Conservation (phyloP, 2,329 filamentous ascomycete species). For the Botryosphaeria dothidea region DNA sequence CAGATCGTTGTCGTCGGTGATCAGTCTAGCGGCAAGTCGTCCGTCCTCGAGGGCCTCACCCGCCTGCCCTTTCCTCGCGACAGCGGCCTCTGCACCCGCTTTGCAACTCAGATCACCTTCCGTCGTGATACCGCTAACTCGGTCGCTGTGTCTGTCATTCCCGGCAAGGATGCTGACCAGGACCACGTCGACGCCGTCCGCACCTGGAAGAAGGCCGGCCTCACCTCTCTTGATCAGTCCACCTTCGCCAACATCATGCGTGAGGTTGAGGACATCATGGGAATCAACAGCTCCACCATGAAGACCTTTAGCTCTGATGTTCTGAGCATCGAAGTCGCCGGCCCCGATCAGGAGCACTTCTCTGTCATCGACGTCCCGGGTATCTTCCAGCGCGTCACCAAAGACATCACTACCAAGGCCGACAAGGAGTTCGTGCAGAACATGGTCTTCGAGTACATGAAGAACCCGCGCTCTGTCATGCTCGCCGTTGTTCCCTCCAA, state of each 20-base stretch:
- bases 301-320: slow-evolving; percentile 44
- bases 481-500: slow-evolving; percentile 30
- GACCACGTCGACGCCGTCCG: slow-evolving; percentile 25
- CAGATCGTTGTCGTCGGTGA: slow-evolving; percentile 35
- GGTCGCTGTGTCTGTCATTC: slow-evolving; percentile 41
- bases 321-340: slow-evolving; percentile 44
- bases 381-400: slow-evolving; percentile 40
- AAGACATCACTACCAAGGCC: slow-evolving; percentile 24
- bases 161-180: slow-evolving; percentile 28
- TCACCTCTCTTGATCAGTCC: slow-evolving; percentile 23
- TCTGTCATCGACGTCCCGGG: slow-evolving; percentile 51
- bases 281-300: slow-evolving; percentile 24
- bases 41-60: slow-evolving; percentile 35
- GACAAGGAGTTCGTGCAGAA: slow-evolving; percentile 29
- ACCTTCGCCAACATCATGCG: slow-evolving; percentile 24
- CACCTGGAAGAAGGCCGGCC: slow-evolving; percentile 27
- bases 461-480: slow-evolving; percentile 31
- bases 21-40: slow-evolving; percentile 43
- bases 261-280: slow-evolving; percentile 53
- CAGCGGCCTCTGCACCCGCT: slow-evolving; percentile 44
- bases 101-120: slow-evolving; percentile 50
- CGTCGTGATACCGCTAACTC: slow-evolving; percentile 28
- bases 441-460: slow-evolving; percentile 31
- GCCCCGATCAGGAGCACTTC: slow-evolving; percentile 42
- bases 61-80: slow-evolving; percentile 41